phyloP scores from a whole-genome alignment of 2,329 filamentous ascomycete genomes.

The Exophiala oligosperma region DNA sequence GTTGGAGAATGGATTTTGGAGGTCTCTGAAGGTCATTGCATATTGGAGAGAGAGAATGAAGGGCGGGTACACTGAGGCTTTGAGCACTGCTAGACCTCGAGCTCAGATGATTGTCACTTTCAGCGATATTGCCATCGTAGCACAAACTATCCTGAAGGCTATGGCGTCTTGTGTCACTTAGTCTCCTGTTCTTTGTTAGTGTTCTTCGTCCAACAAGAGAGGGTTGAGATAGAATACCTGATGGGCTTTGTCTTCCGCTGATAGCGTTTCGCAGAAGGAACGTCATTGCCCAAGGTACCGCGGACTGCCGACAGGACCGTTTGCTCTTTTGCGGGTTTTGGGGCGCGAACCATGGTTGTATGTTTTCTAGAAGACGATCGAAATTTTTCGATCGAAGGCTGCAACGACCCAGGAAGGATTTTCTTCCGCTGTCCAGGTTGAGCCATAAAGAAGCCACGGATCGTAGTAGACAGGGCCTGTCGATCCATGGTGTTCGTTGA shows the following conservation, averaged over 20 bases:
- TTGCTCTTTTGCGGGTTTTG: not conserved
- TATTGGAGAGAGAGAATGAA: not conserved
- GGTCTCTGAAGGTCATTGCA: not conserved
- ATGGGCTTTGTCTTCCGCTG: no score
- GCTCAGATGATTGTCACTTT: not conserved
- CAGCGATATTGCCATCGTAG: not conserved
- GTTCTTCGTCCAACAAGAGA: no score
- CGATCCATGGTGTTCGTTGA: not conserved
- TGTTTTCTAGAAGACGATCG: no score
- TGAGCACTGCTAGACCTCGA: not conserved
- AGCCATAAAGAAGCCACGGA: slow-evolving; percentile 16
- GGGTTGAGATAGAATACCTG: no score
- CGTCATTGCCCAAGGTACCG: no score
- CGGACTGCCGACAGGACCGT: no score
- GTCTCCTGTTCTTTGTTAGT: no score
- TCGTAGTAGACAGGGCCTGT: not conserved
- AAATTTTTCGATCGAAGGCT: no score
- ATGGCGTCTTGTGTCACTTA: no score
- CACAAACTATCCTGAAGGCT: no score
- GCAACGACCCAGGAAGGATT: no score
- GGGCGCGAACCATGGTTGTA: slow-evolving; percentile 4
- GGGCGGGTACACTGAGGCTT: not conserved
- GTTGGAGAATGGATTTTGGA: not conserved
- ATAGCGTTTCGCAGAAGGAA: no score
- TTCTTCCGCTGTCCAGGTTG: not conserved